Conservation (phyloP, 2,329 filamentous ascomycete species). For the Talaromyces sp. region DNA sequence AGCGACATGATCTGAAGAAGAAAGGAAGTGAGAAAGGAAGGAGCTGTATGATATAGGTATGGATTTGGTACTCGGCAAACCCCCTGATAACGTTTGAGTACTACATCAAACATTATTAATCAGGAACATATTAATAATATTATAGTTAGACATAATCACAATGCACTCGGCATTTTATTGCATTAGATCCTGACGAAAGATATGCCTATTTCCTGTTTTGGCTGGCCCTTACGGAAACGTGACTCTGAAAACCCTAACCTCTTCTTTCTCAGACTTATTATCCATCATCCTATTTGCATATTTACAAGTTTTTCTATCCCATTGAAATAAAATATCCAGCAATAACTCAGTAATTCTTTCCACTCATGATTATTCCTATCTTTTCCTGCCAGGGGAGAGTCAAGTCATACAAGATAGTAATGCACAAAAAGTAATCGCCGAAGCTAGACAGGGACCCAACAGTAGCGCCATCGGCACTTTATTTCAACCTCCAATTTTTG, state of each 20-base stretch:
- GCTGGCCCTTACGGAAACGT: neutral
- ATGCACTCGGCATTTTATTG: neutral
- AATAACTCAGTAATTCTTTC: neutral
- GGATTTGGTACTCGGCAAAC: neutral
- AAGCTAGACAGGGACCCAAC: neutral
- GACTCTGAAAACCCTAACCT: neutral
- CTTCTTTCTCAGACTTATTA: no score
- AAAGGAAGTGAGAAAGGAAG: neutral
- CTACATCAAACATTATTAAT: neutral
- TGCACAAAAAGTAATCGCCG: neutral
- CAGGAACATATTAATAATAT: neutral
- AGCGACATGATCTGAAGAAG: neutral
- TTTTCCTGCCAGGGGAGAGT: neutral
- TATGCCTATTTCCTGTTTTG: neutral
- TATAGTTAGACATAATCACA: neutral
- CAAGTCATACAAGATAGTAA: neutral
- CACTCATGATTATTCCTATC: neutral
- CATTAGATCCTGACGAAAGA: neutral
- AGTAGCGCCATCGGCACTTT: neutral
- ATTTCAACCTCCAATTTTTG: neutral
- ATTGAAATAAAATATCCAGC: no score
- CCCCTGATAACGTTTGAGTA: neutral
- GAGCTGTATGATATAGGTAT: neutral
- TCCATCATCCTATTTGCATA: neutral
- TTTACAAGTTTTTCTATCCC: neutral